Evolutionary conservation across 495 filamentous ascomycete genomes (phyloP), one percentile per base, ranked within the genome.

Genomic region (Lepraria neglecta): DNA sequence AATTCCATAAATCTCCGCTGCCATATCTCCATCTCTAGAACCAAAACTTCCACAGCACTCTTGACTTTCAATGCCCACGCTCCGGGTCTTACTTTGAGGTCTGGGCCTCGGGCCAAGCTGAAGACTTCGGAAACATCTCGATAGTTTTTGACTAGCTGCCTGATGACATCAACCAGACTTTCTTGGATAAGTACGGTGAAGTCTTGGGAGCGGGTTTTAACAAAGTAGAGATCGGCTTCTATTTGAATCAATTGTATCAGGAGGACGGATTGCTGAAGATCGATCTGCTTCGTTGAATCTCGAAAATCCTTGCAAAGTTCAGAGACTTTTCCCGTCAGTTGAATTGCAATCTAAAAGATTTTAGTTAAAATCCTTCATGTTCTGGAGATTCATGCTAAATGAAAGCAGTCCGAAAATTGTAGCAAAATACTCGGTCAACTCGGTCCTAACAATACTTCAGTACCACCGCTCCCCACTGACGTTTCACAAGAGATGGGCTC

Each of bases 121-220:
- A 46, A 46, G 44, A 46, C 44, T 46, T 46, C 44, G 44, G 44
- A 46, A 46, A 46, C 44, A 46, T 46, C 44, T 46, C 44, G 44
- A 46, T 46, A 46, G 19, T 46, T 46, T 21, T 46, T 46, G 44
- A 46, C 44, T 46, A 46, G 44, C 15, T 46, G 44, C 44, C 44
- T 46, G 44, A 46, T 46, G 44, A 46, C 44, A 46, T 46, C 44
- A n/a, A 46, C 44, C 44, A 46, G 44, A 46, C 44, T 46, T 46
- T 46, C 44, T 46, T 46, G 44, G 44, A 46, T 46, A 46, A 46
- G 44, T 46, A 46, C 44, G 19, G 15, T 46, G 44, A 46, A 46
- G 44, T 46, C 44, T 46, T 46, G 44, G 44, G 44, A 46, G 44
- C 44, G 44, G 15, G 44, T 46, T 21, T 46, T 46, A 21, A 46